phyloP scores from a whole-genome alignment of 192 early-diverging fungal species.

The Phlyctochytrium arcticum region DNA sequence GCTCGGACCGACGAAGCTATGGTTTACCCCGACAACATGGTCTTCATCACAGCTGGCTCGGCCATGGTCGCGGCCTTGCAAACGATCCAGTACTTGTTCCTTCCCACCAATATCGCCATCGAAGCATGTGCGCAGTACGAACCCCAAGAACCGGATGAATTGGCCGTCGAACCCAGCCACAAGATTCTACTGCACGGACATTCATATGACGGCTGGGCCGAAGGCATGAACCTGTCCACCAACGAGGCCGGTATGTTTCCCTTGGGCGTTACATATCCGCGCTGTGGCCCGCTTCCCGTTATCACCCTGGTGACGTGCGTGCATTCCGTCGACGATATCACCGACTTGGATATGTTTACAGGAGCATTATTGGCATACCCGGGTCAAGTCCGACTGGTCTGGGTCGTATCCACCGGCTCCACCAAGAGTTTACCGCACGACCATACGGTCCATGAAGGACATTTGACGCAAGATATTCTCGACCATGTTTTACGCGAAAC shows the following conservation, averaged over 20 bases:
- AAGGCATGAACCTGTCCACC: conserved; percentile 23
- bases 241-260: conserved; percentile 30
- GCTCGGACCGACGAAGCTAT: neutral
- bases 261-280: conserved; percentile 19
- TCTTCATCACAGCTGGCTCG: conserved; percentile 25
- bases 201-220: conserved; percentile 32
- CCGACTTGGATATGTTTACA: conserved; percentile 8
- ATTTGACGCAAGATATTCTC: neutral
- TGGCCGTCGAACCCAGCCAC: conserved; percentile 15
- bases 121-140: conserved; percentile 8
- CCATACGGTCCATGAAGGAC: neutral
- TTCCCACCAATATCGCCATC: conserved; percentile 26
- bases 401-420: neutral
- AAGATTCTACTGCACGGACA: conserved; percentile 13
- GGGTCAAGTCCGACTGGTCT: neutral
- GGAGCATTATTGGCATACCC: conserved; percentile 29
- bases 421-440: neutral
- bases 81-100: conserved; percentile 9
- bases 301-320: conserved; percentile 11
- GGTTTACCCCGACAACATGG: neutral
- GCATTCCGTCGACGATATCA: conserved; percentile 10
- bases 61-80: conserved; percentile 21
- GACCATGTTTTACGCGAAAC: neutral
- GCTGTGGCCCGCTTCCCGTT: conserved; percentile 5
- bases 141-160: conserved; percentile 22